phyloP scores from a whole-genome alignment of 306 rosid species.

The Astragalus glycyphyllos region DNA sequence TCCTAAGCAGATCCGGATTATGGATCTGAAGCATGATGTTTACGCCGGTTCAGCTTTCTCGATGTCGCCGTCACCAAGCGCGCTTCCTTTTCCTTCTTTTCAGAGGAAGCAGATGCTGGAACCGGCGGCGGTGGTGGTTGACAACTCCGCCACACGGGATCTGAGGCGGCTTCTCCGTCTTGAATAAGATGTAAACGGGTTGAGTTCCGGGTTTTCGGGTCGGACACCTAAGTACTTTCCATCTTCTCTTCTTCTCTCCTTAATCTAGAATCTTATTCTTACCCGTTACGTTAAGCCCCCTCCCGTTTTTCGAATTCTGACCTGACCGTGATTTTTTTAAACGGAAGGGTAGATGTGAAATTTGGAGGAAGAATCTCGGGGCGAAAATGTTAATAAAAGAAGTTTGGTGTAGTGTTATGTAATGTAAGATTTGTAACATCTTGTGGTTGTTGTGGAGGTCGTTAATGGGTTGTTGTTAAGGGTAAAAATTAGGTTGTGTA shows the following conservation, averaged over 20 bases:
- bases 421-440: conserved; percentile 16
- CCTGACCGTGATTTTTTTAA: conserved; percentile 80
- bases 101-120: conserved; percentile 64
- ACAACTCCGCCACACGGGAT: conserved; percentile 82
- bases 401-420: conserved; percentile 20
- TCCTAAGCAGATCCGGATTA: conserved; percentile 53
- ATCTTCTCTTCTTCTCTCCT: background rate
- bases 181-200: conserved; percentile 40
- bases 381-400: conserved; percentile 41
- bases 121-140: conserved; percentile 42
- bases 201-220: background rate
- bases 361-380: conserved; percentile 42
- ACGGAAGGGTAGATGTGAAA: conserved; percentile 65
- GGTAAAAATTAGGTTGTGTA: conserved; percentile 50
- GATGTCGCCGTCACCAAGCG: conserved; percentile 82
- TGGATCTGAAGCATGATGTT: conserved; percentile 47
- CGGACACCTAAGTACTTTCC: background rate
- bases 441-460: background rate
- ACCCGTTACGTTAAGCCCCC: conserved; percentile 28
- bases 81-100: conserved; percentile 88
- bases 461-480: conserved; percentile 35
- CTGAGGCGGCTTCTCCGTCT: conserved; percentile 87
- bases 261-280: conserved; percentile 42
- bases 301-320: conserved; percentile 45
- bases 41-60: conserved; percentile 93